phyloP scores from a whole-genome alignment of 805 yeast genomes.

The Zygosaccharomyces bailii region DNA sequence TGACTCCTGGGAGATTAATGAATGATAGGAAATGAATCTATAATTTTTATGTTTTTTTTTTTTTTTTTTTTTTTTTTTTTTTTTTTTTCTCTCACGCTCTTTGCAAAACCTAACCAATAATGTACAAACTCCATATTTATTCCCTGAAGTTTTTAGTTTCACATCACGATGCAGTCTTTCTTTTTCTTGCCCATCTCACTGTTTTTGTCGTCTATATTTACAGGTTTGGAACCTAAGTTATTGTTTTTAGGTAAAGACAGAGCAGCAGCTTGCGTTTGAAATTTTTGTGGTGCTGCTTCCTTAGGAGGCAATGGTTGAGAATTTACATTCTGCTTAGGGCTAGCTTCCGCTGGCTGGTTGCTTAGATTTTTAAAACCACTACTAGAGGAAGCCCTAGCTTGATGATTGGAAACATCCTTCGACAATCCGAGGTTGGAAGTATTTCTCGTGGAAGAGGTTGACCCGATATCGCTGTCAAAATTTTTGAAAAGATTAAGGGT shows the following conservation, averaged over 20 bases:
- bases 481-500: constrained; percentile 27
- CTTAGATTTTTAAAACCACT: background rate
- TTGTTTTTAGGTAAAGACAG: background rate
- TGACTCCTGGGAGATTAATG: too few relatives aligned
- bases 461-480: constrained; percentile 9
- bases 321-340: background rate
- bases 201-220: constrained; percentile 5
- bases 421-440: constrained; percentile 11
- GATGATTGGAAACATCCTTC: constrained; percentile 1
- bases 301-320: constrained; percentile 3
- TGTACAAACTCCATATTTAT: background rate
- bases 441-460: constrained; percentile 4
- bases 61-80: background rate
- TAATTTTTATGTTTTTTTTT: background rate
- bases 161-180: constrained; percentile 24
- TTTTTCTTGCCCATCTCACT: constrained; percentile 10
- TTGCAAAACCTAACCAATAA: background rate
- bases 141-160: background rate
- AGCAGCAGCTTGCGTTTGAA: background rate
- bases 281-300: background rate
- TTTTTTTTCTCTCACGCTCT: background rate
- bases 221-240: background rate
- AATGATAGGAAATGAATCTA: background rate
- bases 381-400: background rate
- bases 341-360: background rate